Conservation (phyloP, 176 grass and related monocot genomes). For the Bothriochloa decipiens region DNA sequence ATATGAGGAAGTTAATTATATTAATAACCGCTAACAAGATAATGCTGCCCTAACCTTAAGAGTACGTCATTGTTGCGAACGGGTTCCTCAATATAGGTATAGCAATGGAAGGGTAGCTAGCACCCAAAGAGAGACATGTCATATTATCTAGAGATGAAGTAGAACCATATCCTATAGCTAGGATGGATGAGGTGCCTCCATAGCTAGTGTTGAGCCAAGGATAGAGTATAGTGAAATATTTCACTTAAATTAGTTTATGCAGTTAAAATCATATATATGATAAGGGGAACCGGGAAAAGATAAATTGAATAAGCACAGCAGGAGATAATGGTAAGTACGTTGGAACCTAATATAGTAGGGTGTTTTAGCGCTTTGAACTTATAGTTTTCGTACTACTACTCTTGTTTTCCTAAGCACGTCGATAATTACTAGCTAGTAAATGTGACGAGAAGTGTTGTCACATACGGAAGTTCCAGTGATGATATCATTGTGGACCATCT, state of each 20-base stretch:
- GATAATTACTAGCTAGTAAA: too few relatives aligned
- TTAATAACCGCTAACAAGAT: background rate
- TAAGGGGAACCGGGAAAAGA: background rate
- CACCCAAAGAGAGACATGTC: background rate
- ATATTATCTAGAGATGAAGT: background rate
- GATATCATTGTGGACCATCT: background rate
- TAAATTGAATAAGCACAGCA: background rate
- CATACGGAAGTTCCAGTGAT: too few relatives aligned
- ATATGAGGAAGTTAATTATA: background rate
- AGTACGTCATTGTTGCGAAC: background rate
- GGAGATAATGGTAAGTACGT: background rate
- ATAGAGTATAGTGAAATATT: background rate
- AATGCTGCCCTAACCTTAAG: background rate
- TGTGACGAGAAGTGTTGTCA: too few relatives aligned
- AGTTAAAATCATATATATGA: background rate
- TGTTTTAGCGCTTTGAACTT: too few relatives aligned
- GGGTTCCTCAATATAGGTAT: background rate
- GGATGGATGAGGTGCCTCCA: background rate
- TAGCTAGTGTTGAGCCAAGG: background rate
- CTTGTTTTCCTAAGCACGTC: too few relatives aligned
- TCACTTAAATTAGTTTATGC: background rate
- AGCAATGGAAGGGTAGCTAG: background rate
- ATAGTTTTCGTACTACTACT: too few relatives aligned
- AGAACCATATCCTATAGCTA: background rate
- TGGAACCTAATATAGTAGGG: background rate